phyloP scores from a whole-genome alignment of 1,284 basidiomycete species.

The Papiliotrema fonsecae region DNA sequence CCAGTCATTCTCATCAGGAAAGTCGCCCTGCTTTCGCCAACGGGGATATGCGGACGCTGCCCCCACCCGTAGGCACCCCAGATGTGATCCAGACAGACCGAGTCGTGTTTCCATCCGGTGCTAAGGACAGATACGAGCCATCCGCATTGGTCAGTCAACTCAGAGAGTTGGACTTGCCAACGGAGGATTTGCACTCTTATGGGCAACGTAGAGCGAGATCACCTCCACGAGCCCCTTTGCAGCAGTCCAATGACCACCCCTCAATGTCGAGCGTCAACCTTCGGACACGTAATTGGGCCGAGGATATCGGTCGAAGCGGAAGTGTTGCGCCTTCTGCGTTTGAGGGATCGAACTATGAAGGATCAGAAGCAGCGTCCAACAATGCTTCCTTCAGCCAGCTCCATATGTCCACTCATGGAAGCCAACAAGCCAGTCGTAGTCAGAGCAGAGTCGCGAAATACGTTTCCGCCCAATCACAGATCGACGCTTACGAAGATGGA shows the following conservation, averaged over 20 bases:
- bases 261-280: not conserved
- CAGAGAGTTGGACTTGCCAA: slow-evolving; percentile 47
- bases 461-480: slow-evolving; percentile 25
- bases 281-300: slow-evolving; percentile 1
- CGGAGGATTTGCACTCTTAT: slow-evolving; percentile 46
- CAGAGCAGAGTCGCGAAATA: slow-evolving; percentile 22
- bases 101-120: slow-evolving; percentile 22
- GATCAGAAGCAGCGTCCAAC: slow-evolving; percentile 9
- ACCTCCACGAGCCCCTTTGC: not conserved
- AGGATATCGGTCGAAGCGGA: not conserved
- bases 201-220: slow-evolving; percentile 29
- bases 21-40: slow-evolving; percentile 36
- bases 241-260: not conserved
- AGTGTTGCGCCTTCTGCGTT: slow-evolving; percentile 13
- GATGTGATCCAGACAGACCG: slow-evolving; percentile 11
- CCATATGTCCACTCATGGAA: slow-evolving; percentile 1
- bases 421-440: slow-evolving; percentile 6
- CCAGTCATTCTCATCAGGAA: slow-evolving; percentile 53
- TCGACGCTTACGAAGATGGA: slow-evolving; percentile 13
- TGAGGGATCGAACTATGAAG: slow-evolving; percentile 23
- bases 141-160: slow-evolving; percentile 47
- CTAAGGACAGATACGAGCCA: slow-evolving; percentile 18
- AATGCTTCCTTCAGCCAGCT: slow-evolving; percentile 21
- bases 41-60: slow-evolving; percentile 41
- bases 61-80: slow-evolving; percentile 46